Evolutionary conservation across 1,139 yeast species (phyloP), one percentile per base, ranked within the genome.

Genomic region (Kluyveromyces sp.): DNA sequence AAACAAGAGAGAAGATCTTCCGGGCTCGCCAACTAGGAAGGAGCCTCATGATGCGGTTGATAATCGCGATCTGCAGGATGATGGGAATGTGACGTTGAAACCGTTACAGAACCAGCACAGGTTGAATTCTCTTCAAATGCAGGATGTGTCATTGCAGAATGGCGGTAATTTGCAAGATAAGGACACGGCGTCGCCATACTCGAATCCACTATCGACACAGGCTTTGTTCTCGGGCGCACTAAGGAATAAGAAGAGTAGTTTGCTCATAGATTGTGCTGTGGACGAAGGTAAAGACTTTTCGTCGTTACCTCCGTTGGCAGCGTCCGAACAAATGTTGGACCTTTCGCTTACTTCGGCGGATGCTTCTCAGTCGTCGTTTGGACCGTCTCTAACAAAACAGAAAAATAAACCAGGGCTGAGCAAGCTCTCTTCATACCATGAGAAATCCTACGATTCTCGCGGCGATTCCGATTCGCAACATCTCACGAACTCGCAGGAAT

Each of bases 171-270:
- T n/a, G 21, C 26, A 7, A 38, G 32, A 41, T 15, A 31, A 31
- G 25, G 41, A 38, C 7, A 21, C 4, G n/a, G 15, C 34, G 34
- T 4, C 34, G 26, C 6, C 30, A 10, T 28, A 26, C 52, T 52
- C 48, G 47, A 61, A 60, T 39, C 64, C 65, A 25, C 42, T 61
- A 36, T 56, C 65, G 15, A 48, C 59, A 4, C 65, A 61, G 46
- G 46, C 48, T 36, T 33, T 36, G n/a, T 53, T 50, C 25, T 55
- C 51, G 33, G 45, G 50, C 5, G 50, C 57, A 1, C 38, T 59
- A 40, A 52, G 56, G 40, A 60, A 58, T 41, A 59, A 59, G 48
- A 59, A 60, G 49, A 58, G 63, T 44, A 49, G 60, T 3, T 42
- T 60, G 39, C 50, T 60, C 31, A 53, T 59, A n/a, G 60, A 53